These are phyloP conservation scores for Micromonas pusilla DNA, from an alignment of 139 green algal genomes.

Conservation along the genomic window DNA sequence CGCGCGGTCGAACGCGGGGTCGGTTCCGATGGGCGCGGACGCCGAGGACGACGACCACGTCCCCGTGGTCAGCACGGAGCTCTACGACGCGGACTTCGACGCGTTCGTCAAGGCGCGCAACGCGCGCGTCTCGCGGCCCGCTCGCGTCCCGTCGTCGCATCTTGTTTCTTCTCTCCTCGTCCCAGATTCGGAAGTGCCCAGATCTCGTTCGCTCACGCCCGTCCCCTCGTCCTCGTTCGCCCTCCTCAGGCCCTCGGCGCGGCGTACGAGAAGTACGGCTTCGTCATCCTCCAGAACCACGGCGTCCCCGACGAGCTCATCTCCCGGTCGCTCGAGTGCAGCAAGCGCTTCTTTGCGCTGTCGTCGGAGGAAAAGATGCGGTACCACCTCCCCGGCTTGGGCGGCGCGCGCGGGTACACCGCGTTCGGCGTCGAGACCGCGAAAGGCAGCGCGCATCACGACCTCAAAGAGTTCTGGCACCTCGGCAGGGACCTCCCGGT, in stretches of 20 bases:
- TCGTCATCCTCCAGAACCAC: slow-evolving; percentile 22
- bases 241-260: slow-evolving; percentile 10
- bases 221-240: background rate
- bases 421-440: slow-evolving; percentile 20
- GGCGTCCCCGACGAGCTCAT: slow-evolving; percentile 6
- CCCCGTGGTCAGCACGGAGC: background rate
- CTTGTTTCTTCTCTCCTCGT: too few species aligned
- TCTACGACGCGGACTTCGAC: slow-evolving; percentile 16
- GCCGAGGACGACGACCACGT: background rate
- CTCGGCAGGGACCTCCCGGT: background rate
- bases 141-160: too few species aligned
- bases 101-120: background rate
- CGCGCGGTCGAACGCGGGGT: background rate
- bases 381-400: background rate
- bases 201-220: too few species aligned
- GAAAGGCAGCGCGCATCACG: background rate
- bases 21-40: background rate
- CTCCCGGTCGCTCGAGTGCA: background rate
- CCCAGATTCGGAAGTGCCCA: too few species aligned
- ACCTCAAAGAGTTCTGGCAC: slow-evolving; percentile 26
- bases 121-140: background rate
- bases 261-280: slow-evolving; percentile 21
- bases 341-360: slow-evolving; percentile 3
- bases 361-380: slow-evolving; percentile 6
- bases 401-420: slow-evolving; percentile 25